Evolutionary conservation across 768 basidiomycete genomes (phyloP).

Genomic region (Omphalotus guepiniiformis): DNA sequence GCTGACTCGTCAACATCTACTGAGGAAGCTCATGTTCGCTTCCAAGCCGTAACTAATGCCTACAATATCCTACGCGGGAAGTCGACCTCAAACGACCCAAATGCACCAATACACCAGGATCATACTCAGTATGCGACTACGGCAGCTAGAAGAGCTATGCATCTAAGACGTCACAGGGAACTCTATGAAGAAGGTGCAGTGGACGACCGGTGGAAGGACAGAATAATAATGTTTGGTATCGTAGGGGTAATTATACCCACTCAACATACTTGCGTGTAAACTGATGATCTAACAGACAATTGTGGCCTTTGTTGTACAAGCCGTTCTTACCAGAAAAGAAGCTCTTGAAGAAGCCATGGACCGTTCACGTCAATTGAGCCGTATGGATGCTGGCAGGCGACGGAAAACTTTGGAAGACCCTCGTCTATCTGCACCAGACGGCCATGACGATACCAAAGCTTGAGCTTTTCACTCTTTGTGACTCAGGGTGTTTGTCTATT

Average conservation of each 20-base stretch:
- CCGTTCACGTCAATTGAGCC: neutral
- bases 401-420: constrained; percentile 4
- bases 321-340: constrained; percentile 19
- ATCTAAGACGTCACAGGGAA: constrained; percentile 26
- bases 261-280: neutral
- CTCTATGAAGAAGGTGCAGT: constrained; percentile 42
- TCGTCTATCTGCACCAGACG: constrained; percentile 3
- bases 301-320: constrained; percentile 26
- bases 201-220: constrained; percentile 69
- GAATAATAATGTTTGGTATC: constrained; percentile 51
- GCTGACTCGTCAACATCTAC: constrained; percentile 32
- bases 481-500: too few relatives aligned
- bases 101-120: constrained; percentile 14
- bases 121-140: constrained; percentile 19
- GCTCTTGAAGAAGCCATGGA: constrained; percentile 17
- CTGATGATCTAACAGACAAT: constrained; percentile 19
- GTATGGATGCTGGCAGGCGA: neutral
- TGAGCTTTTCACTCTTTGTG: too few relatives aligned
- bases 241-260: constrained; percentile 39
- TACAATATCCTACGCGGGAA: constrained; percentile 62
- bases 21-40: constrained; percentile 55
- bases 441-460: neutral
- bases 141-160: constrained; percentile 39
- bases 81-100: constrained; percentile 18
- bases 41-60: constrained; percentile 64